Evolutionary conservation across 495 filamentous ascomycete species (phyloP), one percentile per base, ranked within the genome.

Genomic region (Choiromyces venosus): DNA sequence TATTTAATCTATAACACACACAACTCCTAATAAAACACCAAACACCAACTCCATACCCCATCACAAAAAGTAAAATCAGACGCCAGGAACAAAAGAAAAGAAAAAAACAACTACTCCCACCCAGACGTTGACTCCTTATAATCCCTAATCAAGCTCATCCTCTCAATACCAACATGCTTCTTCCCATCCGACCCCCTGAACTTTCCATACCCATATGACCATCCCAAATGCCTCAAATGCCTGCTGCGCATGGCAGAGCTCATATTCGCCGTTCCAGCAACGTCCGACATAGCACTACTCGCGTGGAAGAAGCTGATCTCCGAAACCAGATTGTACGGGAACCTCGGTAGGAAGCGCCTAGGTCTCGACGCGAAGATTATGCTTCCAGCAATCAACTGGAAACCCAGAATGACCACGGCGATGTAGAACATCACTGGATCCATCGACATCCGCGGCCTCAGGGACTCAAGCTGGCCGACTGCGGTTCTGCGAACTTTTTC

Each of bases 151-250:
- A 42, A 18, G 40, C 14, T 19, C 42, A 44, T 21, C 40, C 71
- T 68, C 37, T 77, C 72, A 10, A 77, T 65, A 25, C 75, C 75
- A 66, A 69, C 67, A 71, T 77, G 75, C 33, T 71, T 65, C 35
- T 70, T 76, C 46, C 66, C 38, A 42, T 70, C 74, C 21, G 29
- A 29, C 44, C 70, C 70, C 37, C 68, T 68, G 19, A 67, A 75
- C 37, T 37, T 37, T 2, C 75, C 73, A 65, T 75, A 75, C 0
- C 75, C 52, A n/a, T 75, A 77, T 21, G 4, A 65, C 14, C 75
- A 65, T 18, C 73, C 75, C 29, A 77, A 37, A 8, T 18, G n/a
- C 25, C 44, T 40, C 44, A 77, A 29, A 4, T 64, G 37, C 25
- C 37, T 75, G 2, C 9, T 44, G 4, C 75, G 35, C 35, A 67